A percentile compares a stretch with the other conserved stretches of the same genome.
These are phyloP conservation scores for Marsdenia floribunda DNA, from an alignment of 257 asterid species.

Conservation along the genomic window DNA sequence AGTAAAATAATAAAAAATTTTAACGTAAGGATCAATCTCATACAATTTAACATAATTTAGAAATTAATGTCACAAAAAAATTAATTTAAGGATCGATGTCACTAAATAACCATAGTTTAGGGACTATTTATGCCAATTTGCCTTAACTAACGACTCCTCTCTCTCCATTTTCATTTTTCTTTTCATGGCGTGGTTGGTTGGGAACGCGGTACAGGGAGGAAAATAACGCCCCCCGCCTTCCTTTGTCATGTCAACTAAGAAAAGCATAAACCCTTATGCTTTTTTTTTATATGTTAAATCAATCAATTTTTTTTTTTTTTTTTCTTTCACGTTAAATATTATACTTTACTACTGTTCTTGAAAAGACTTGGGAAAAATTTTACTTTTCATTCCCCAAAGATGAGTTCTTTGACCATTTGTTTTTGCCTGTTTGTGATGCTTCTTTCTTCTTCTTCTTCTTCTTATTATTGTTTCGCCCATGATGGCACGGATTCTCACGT, in stretches of 20 bases:
- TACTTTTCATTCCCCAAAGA: conserved; percentile 9
- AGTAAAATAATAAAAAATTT: no score
- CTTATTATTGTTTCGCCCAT: conserved; percentile 15
- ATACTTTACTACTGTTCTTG: background rate
- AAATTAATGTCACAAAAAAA: no score
- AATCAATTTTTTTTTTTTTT: background rate
- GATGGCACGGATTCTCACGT: conserved; percentile 19
- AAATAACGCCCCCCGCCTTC: background rate
- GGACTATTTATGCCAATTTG: no score
- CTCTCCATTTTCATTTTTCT: background rate
- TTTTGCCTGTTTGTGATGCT: conserved; percentile 24
- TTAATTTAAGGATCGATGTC: no score
- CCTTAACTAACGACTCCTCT: no score
- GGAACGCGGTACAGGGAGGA: background rate
- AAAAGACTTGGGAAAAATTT: background rate
- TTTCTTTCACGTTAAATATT: no score
- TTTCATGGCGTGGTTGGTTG: background rate
- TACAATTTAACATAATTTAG: no score
- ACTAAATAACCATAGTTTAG: no score
- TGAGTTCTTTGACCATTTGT: conserved; percentile 25
- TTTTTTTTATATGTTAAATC: background rate
- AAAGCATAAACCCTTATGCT: conserved; percentile 24
- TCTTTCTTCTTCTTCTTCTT: conserved; percentile 27
- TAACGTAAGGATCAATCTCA: no score
- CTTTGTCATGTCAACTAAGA: conserved; percentile 17